Percentiles rank a stretch among this genome's conserved stretches.
phyloP scores from a whole-genome alignment of 2,329 filamentous ascomycete species.

The Botryosphaeria dothidea region DNA sequence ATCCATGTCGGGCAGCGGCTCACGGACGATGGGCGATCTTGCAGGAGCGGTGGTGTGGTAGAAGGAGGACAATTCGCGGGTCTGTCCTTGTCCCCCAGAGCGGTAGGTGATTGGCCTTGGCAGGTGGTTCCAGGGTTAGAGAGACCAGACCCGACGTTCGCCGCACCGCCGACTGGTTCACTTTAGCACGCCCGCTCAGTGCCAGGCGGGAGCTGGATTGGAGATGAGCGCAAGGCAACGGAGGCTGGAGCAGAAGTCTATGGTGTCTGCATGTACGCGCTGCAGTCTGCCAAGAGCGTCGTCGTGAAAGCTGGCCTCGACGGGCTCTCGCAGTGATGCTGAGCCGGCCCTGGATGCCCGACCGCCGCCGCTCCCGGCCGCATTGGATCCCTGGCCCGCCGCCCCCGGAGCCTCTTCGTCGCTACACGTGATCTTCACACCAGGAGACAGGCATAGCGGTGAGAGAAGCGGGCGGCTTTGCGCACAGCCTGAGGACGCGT shows the following conservation, averaged over 20 bases:
- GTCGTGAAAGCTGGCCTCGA: not conserved
- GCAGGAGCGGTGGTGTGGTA: not conserved
- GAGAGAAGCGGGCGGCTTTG: not conserved
- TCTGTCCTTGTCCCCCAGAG: conserved; percentile 1
- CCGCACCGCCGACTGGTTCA: not conserved
- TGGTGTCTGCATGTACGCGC: not conserved
- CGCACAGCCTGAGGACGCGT: not conserved
- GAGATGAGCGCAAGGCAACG: too few relatives aligned
- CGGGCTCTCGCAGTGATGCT: not conserved
- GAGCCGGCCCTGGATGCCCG: not conserved
- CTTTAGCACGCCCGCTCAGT: not conserved
- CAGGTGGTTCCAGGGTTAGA: conserved; percentile 1
- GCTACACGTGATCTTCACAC: not conserved
- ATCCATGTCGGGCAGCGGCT: conserved; percentile 65
- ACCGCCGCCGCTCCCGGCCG: conserved; percentile 11
- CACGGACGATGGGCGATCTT: not conserved
- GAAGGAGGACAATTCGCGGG: not conserved
- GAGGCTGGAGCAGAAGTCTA: not conserved
- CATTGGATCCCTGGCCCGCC: conserved; percentile 8
- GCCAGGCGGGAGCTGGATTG: too few relatives aligned
- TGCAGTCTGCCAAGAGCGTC: not conserved
- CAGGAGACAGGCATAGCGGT: not conserved
- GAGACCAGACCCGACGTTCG: not conserved
- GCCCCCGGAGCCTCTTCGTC: not conserved
- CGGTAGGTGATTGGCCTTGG: conserved; percentile 5